Percentiles rank a stretch among this genome's conserved stretches.
Evolutionary conservation across 306 rosid genomes (phyloP).

Genomic region (Datisca glomerata): DNA sequence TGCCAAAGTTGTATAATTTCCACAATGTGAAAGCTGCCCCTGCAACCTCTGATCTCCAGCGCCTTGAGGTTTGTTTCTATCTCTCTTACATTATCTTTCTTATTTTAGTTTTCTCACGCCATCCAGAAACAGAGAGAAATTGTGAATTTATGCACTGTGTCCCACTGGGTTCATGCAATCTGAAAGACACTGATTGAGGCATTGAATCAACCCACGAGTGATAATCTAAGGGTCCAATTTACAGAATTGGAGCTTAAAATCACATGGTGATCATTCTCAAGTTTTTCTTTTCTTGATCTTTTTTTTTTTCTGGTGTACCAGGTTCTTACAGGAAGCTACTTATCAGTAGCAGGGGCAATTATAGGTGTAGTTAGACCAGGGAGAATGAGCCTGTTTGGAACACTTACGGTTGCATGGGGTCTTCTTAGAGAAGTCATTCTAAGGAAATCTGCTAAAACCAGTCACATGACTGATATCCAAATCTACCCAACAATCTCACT

Average conservation of each 20-base stretch:
- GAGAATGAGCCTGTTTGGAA: conserved; percentile 58
- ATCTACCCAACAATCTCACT: conserved; percentile 50
- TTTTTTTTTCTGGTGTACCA: conserved; percentile 16
- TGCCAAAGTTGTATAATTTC: conserved; percentile 28
- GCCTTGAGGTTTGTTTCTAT: conserved; percentile 49
- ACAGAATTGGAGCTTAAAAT: too few species aligned
- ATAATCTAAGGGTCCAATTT: too few species aligned
- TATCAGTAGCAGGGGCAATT: conserved; percentile 67
- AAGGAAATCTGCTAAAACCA: conserved; percentile 22
- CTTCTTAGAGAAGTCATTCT: conserved; percentile 35
- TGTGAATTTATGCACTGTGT: too few species aligned
- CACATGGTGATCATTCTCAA: not conserved
- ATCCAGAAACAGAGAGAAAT: too few species aligned
- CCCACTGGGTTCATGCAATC: too few species aligned
- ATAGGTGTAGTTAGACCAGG: conserved; percentile 49
- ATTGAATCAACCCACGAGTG: too few species aligned
- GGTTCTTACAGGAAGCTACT: conserved; percentile 82
- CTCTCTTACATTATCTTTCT: not conserved
- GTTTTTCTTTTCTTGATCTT: not conserved
- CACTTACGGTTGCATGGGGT: conserved; percentile 61
- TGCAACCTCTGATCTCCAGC: conserved; percentile 43
- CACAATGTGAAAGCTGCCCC: conserved; percentile 17
- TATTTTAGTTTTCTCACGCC: not conserved
- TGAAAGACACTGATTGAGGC: too few species aligned
- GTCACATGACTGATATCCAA: conserved; percentile 12